phyloP scores from a whole-genome alignment of 2,329 filamentous ascomycete species.

The Colletotrichum horii region DNA sequence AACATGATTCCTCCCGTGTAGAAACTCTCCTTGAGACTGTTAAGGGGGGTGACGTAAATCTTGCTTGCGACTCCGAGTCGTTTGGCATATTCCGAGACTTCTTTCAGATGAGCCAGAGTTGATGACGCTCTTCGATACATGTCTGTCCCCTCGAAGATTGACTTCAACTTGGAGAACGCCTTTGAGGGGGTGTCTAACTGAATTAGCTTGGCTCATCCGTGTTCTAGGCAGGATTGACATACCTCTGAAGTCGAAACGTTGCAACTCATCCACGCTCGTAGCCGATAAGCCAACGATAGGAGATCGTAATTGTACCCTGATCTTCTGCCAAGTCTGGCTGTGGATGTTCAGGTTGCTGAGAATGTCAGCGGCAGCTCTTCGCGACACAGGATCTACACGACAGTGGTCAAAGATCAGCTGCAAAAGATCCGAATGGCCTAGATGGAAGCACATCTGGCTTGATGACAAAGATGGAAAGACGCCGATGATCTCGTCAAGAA shows the following conservation, averaged over 20 bases:
- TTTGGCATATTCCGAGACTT: conserved; percentile 78
- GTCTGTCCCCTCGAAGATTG: conserved; percentile 66
- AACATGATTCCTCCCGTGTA: conserved; percentile 88
- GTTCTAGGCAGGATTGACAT: conserved; percentile 25
- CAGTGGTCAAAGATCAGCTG: conserved; percentile 91
- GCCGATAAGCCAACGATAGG: conserved; percentile 81
- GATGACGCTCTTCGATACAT: conserved; percentile 76
- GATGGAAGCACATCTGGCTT: conserved; percentile 82
- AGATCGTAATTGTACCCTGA: conserved; percentile 82
- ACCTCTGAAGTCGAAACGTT: conserved; percentile 90
- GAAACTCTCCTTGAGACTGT: conserved; percentile 90
- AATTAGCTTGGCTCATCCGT: background rate
- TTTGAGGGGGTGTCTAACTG: conserved; percentile 58
- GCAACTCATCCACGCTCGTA: conserved; percentile 88
- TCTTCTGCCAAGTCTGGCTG: conserved; percentile 81
- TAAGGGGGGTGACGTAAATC: conserved; percentile 83
- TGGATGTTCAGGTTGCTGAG: conserved; percentile 87
- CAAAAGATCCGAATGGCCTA: conserved; percentile 88
- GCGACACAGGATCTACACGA: conserved; percentile 72
- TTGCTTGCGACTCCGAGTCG: conserved; percentile 77
- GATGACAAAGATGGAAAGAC: conserved; percentile 78
- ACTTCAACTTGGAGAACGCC: conserved; percentile 63
- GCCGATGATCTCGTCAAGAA: conserved; percentile 87
- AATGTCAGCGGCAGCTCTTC: conserved; percentile 78
- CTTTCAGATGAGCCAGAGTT: conserved; percentile 79